Base-by-base conservation (phyloP, 78 protist genomes). In the Speleostelium caveatum region DNA sequence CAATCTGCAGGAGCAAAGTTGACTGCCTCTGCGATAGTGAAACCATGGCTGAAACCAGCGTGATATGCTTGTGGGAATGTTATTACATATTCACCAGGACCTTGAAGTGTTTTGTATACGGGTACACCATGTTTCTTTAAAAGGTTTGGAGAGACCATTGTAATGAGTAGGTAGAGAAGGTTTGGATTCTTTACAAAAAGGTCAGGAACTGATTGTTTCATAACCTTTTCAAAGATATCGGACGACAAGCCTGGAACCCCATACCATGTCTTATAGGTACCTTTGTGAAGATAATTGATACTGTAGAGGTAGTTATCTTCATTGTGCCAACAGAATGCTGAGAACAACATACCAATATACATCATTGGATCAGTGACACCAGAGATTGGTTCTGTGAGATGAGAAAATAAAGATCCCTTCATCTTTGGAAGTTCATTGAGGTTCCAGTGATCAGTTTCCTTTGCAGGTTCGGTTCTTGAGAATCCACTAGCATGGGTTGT, bases 11-110 rank as follows among this genome's bases (percentile, higher is more conserved):
- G 86, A 22, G 96, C 95, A 76, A 97, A 96, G 77, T 97, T 97
- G 39, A 92, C 96, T 53, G 98, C 97, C 86, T 97, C 99, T 22
- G 97, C 98, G 5, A 78, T 24, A 35, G 96, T 97, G 63, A 94
- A 95, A 22, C 90, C 97, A 58, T 94, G 92, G 55, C 93, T 90
- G 65, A 97, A 97, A 19, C 98, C 98, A 3, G 95, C 97, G 73
- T 97, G 99, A 55, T 94, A 97, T 7, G 96, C 98, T 17, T 86
- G 80, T 53, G 99, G 99, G 60, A 97, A 95, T 7, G 98, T 96
- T 32, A 97, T 72, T 22, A 97, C 86, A 41, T 95, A 95, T 83
- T 97, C 99, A 24, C 97, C 97, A 19, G 94, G 93, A 5, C 71
- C 74, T 75, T 97, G 99, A 26, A 94, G 80, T 5, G 89, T 65